Conservation (phyloP, 139 green algal genomes). For the Closterium sp. region DNA sequence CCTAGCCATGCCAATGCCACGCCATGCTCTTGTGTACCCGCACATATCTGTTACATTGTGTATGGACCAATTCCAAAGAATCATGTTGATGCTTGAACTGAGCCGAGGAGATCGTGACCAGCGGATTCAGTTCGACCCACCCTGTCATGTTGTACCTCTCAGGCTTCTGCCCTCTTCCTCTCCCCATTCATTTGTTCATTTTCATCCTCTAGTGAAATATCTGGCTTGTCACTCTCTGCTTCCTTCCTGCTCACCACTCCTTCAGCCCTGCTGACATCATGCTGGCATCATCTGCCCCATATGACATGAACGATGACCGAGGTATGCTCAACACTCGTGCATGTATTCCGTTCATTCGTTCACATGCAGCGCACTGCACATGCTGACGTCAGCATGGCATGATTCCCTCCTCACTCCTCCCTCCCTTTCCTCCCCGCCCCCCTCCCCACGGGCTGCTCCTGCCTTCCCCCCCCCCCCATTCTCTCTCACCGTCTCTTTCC, state of each 20-base stretch:
- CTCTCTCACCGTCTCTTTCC: too few species aligned
- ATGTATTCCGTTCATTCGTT: neutral
- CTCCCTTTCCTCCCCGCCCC: too few species aligned
- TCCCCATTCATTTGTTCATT: neutral
- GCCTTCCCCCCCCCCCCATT: too few species aligned
- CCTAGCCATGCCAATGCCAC: neutral
- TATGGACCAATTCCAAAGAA: too few species aligned
- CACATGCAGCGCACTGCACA: neutral
- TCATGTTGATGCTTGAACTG: too few species aligned
- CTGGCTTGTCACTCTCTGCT: neutral
- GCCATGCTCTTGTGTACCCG: neutral
- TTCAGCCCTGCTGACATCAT: neutral
- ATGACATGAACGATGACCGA: neutral
- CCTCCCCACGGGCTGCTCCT: too few species aligned
- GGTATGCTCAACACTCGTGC: neutral
- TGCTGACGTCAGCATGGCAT: neutral
- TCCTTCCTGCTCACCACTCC: neutral
- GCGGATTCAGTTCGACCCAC: neutral
- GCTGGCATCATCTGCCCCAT: neutral
- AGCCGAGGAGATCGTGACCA: neutral
- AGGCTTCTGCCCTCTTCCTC: neutral
- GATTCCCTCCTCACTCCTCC: too few species aligned
- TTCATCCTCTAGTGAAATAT: neutral
- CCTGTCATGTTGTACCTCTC: neutral
- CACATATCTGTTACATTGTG: too few species aligned